phyloP scores from a whole-genome alignment of 1,139 yeast genomes.

The Zygosaccharomyces sapae region DNA sequence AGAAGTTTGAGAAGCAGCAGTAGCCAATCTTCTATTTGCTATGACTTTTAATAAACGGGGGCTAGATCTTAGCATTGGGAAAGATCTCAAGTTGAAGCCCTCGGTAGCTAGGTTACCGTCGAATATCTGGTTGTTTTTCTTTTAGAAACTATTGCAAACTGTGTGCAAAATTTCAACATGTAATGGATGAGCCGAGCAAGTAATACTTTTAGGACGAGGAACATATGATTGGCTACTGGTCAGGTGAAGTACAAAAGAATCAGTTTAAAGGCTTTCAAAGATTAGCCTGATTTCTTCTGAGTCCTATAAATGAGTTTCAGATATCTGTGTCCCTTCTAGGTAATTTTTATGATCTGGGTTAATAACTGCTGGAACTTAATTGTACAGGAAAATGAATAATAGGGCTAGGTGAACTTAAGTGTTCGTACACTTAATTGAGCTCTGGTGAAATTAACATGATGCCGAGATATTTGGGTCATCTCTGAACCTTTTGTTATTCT shows the following conservation, averaged over 20 bases:
- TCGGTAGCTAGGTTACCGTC: too few relatives aligned
- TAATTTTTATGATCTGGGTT: too few relatives aligned
- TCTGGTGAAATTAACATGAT: too few relatives aligned
- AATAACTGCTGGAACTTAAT: too few relatives aligned
- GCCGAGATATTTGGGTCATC: too few relatives aligned
- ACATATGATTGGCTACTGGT: constrained; percentile 7
- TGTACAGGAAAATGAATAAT: too few relatives aligned
- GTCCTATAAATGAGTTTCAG: too few relatives aligned
- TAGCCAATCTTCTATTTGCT: constrained; percentile 13
- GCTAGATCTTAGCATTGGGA: constrained; percentile 11
- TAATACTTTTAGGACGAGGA: neutral
- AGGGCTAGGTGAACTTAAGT: too few relatives aligned
- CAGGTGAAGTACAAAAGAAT: constrained; percentile 4
- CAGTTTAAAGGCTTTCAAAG: neutral
- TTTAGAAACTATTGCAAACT: neutral
- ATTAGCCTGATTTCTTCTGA: neutral
- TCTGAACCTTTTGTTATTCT: too few relatives aligned
- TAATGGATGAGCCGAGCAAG: neutral
- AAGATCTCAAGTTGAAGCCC: too few relatives aligned
- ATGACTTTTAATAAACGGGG: constrained; percentile 10
- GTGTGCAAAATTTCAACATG: constrained; percentile 3
- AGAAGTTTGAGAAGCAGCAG: constrained; percentile 13
- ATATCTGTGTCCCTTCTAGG: too few relatives aligned
- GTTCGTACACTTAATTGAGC: too few relatives aligned
- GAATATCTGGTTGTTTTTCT: neutral